Conservation (phyloP, 2,329 filamentous ascomycete species). For the Trichoderma pleuroti region DNA sequence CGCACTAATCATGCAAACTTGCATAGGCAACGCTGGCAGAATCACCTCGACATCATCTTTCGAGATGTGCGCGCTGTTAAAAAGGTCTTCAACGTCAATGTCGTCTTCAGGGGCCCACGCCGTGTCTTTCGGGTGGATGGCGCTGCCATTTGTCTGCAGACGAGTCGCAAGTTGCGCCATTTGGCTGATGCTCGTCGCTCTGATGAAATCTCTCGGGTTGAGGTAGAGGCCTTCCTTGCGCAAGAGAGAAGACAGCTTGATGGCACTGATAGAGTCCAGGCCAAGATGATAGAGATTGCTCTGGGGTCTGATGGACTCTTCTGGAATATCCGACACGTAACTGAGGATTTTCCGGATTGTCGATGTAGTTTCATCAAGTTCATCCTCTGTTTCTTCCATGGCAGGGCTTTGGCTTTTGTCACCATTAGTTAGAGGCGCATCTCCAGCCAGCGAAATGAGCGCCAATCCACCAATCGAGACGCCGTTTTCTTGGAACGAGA, state of each 20-base stretch:
- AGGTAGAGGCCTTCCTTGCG: constrained; percentile 60
- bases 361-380: constrained; percentile 36
- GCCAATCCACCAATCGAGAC: constrained; percentile 66
- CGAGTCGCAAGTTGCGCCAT: constrained; percentile 48
- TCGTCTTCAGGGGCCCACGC: constrained; percentile 33
- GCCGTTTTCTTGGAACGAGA: constrained; percentile 49
- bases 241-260: constrained; percentile 73
- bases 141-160: neutral
- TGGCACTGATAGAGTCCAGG: constrained; percentile 86
- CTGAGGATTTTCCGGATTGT: constrained; percentile 48
- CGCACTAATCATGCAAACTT: constrained; percentile 73
- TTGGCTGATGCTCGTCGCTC: constrained; percentile 58
- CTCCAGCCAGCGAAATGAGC: constrained; percentile 18
- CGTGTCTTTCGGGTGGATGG: neutral
- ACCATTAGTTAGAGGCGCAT: neutral
- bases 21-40: constrained; percentile 71
- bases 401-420: neutral
- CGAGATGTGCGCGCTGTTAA: constrained; percentile 41
- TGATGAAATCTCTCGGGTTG: constrained; percentile 68
- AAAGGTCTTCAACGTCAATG: constrained; percentile 38
- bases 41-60: constrained; percentile 49
- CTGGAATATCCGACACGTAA: constrained; percentile 58
- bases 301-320: constrained; percentile 53
- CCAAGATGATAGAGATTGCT: constrained; percentile 79
- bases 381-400: neutral